Evolutionary conservation across 148 eudicot species (phyloP).

Genomic region (Tetragonia tetragonoides): DNA sequence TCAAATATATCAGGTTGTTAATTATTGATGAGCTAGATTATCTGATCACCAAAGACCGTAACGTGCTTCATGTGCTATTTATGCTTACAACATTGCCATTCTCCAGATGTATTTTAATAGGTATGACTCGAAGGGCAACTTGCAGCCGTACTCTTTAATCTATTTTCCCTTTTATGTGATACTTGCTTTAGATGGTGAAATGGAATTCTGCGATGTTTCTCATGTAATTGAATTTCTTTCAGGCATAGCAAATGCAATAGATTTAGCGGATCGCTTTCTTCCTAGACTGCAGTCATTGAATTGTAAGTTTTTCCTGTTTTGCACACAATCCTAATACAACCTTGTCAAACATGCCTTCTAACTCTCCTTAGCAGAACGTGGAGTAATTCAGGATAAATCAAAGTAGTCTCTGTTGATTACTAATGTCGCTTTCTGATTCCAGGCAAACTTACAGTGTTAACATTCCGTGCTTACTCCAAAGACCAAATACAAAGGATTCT

Average conservation of each 20-base stretch:
- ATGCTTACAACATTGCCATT: slow-evolving; percentile 81
- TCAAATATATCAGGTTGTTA: slow-evolving; percentile 47
- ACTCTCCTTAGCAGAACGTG: background rate
- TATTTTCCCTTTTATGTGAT: background rate
- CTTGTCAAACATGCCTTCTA: background rate
- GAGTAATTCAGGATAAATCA: background rate
- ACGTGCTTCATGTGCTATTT: slow-evolving; percentile 87
- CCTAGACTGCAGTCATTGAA: slow-evolving; percentile 77
- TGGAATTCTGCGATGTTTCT: slow-evolving; percentile 2
- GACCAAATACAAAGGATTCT: slow-evolving; percentile 79
- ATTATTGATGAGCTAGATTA: slow-evolving; percentile 87
- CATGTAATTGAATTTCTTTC: slow-evolving; percentile 29
- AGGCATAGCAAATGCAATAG: slow-evolving; percentile 91
- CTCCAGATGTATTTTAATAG: slow-evolving; percentile 77
- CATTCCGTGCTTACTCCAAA: slow-evolving; percentile 87
- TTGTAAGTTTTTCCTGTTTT: slow-evolving; percentile 48
- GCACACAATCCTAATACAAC: background rate
- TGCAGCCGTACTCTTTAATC: background rate
- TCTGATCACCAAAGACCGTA: slow-evolving; percentile 77
- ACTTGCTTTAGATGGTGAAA: background rate
- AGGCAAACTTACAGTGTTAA: slow-evolving; percentile 78
- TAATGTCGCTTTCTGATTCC: slow-evolving; percentile 25
- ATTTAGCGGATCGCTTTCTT: slow-evolving; percentile 86
- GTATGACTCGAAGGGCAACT: slow-evolving; percentile 30
- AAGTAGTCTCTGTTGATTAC: background rate